Percentiles rank a stretch among this genome's conserved stretches.
These are phyloP conservation scores for Ochetophila trinervis DNA, from an alignment of 306 rosid genomes.

Conservation along the genomic window DNA sequence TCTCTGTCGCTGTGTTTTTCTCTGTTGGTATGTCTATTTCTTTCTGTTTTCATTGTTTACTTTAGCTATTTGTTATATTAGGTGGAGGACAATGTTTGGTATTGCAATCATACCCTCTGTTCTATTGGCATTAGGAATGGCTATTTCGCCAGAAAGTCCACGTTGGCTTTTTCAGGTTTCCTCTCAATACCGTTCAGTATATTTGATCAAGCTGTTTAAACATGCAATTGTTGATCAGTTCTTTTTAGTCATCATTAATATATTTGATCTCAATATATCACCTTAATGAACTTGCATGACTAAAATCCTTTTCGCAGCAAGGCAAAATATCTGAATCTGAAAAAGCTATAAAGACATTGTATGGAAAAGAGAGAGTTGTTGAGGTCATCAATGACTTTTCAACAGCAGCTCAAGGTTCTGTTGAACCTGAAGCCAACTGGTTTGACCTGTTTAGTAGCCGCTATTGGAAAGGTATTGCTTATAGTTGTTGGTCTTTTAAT, in stretches of 20 bases:
- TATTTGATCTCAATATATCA: constrained; percentile 21
- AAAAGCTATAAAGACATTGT: constrained; percentile 61
- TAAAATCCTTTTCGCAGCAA: constrained; percentile 57
- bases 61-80: constrained; percentile 24
- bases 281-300: constrained; percentile 3
- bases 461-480: constrained; percentile 72
- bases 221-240: constrained; percentile 1
- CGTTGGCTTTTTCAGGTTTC: constrained; percentile 95
- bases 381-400: constrained; percentile 62
- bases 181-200: constrained; percentile 10
- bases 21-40: constrained; percentile 2
- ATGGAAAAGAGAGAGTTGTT: constrained; percentile 78
- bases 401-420: constrained; percentile 68
- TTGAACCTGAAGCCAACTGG: constrained; percentile 97
- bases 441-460: constrained; percentile 89
- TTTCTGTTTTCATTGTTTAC: neutral
- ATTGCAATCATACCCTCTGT: constrained; percentile 79
- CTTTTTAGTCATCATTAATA: constrained; percentile 2
- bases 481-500: neutral
- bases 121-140: constrained; percentile 91
- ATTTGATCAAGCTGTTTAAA: constrained; percentile 9
- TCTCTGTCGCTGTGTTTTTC: constrained; percentile 5
- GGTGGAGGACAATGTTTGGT: constrained; percentile 99
- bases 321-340: constrained; percentile 79
- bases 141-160: constrained; percentile 88